These are phyloP conservation scores for Phyllosticta citrichinensis DNA, from an alignment of 2,329 filamentous ascomycete genomes.

Conservation along the genomic window DNA sequence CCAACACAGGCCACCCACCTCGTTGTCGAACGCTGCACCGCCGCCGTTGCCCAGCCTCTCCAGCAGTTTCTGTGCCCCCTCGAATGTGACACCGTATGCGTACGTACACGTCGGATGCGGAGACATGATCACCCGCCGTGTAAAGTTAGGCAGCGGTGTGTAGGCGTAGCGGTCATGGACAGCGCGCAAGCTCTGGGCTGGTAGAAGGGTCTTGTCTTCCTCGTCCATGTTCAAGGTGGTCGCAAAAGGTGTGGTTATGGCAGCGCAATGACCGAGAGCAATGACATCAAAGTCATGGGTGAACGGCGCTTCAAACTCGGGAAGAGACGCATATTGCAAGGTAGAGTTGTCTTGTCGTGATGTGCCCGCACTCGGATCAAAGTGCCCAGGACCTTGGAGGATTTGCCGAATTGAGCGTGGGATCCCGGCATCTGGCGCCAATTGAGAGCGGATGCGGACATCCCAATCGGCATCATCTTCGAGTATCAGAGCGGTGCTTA, in stretches of 20 bases:
- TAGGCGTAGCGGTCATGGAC: constrained; percentile 14
- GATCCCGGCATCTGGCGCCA: constrained; percentile 7
- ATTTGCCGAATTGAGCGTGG: background rate
- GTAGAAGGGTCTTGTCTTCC: constrained; percentile 12
- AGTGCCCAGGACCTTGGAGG: background rate
- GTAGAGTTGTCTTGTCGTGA: constrained; percentile 5
- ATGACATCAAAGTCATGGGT: constrained; percentile 27
- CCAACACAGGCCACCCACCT: background rate
- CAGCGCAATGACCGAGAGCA: constrained; percentile 27
- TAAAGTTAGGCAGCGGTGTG: constrained; percentile 14
- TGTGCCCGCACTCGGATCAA: background rate
- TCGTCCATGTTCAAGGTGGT: constrained; percentile 8
- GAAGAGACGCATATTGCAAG: background rate
- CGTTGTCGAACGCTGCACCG: constrained; percentile 8
- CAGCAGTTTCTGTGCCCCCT: constrained; percentile 18
- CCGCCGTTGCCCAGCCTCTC: background rate
- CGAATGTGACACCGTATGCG: constrained; percentile 13
- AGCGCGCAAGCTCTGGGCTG: constrained; percentile 15
- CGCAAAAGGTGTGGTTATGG: constrained; percentile 14
- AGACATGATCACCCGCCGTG: constrained; percentile 11
- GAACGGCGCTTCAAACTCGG: constrained; percentile 16
- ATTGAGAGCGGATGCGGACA: constrained; percentile 13
- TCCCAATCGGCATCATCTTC: constrained; percentile 19
- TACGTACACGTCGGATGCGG: constrained; percentile 9
- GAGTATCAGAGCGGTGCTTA: constrained; percentile 14